These are phyloP conservation scores for Aspergillus fumigatus DNA, from an alignment of 2,329 filamentous ascomycete species.

Conservation along the genomic window DNA sequence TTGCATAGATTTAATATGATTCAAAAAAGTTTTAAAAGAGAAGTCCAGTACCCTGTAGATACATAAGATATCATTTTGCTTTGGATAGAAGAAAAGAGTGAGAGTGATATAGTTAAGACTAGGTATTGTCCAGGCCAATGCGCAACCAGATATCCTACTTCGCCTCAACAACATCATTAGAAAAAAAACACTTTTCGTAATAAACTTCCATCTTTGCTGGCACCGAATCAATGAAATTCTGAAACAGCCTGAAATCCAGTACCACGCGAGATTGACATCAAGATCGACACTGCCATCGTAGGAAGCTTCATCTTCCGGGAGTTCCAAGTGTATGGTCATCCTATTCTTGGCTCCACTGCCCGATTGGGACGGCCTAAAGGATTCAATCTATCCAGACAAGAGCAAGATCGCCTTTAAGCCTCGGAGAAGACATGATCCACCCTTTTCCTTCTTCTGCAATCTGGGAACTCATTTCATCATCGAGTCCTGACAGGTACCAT, in stretches of 20 bases:
- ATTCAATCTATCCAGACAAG: not conserved
- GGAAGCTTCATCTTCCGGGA: constrained; percentile 1
- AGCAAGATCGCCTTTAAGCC: not conserved
- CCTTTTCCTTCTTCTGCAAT: not conserved
- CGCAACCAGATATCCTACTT: no score
- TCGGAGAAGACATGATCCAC: not conserved
- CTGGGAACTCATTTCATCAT: not conserved
- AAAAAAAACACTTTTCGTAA: no score
- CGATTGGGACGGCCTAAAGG: not conserved
- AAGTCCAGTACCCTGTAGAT: no score
- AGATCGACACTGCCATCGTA: constrained; percentile 4
- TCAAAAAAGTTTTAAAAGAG: not conserved
- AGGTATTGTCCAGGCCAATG: no score
- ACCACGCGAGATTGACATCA: not conserved
- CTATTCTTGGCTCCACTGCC: not conserved
- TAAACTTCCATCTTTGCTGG: no score
- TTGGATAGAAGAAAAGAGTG: not conserved
- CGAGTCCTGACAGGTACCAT: not conserved
- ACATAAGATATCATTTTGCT: no score
- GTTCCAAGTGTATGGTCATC: not conserved
- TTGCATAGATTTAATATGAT: not conserved
- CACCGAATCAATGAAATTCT: no score
- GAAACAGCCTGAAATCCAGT: no score
- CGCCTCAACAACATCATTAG: no score
- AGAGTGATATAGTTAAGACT: not conserved